Evolutionary conservation across 176 grass and related monocot species (phyloP), one percentile per base, ranked within the genome.

Genomic region (Juncus inflexus): DNA sequence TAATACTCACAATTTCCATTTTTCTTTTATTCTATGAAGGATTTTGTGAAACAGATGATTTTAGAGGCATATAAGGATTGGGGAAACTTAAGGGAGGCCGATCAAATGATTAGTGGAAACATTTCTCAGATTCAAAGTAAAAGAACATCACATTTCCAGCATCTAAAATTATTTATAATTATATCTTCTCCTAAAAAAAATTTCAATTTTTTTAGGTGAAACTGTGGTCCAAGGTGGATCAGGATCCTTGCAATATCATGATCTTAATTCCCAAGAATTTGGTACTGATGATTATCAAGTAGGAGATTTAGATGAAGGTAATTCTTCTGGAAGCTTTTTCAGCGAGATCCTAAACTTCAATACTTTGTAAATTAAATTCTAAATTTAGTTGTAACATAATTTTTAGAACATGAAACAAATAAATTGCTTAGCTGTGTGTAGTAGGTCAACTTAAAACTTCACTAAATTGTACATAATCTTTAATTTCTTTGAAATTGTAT

Each of bases 61-160:
- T 40, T 9, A 71, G 67, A 71, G 38, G 67, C 67, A 9, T 71
- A 59, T 13, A 9, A 35, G 52, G 51, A 59, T 41, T 59, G 67
- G 67, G 12, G 14, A 42, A 59, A 59, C 37, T 42, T 71, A 37
- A 71, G 13, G 37, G 52, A 71, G 42, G 52, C 8, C 0, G n/a
- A 58, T 59, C 52, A 70, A 58, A 47, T 47, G 43, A 16, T 59
- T 2, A 40, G 57, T 71, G 39, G 4, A 59, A n/a, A 58, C 42
- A 10, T 59, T 12, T 12, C 51, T 59, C 42, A 57, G 42, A 58
- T 71, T 40, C 67, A 58, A 71, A 58, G 67, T 71, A 58, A 55
- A 37, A 47, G 1, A 12, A 50, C 37, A 41, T 28, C 6, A 13
- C 15, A 4, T 35, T 28, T 12, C 57, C 5, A 4, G 7, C 42